Conservation (phyloP, 371 early-diverging fungal genomes). For the Actinomucor elegans region DNA sequence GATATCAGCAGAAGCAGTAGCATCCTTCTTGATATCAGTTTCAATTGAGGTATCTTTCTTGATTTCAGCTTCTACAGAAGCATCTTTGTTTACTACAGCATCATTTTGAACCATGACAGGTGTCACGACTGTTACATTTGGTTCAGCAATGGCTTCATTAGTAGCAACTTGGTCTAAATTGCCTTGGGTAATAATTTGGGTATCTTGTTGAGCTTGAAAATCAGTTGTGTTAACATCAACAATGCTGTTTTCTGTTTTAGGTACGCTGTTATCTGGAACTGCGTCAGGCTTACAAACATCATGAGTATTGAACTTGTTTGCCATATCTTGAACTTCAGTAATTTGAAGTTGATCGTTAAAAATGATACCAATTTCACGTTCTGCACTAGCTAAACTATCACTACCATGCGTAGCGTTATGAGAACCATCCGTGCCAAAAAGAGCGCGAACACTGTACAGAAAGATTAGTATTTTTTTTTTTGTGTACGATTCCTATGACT, state of each 20-base stretch:
- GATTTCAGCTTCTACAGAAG: neutral
- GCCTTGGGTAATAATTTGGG: neutral
- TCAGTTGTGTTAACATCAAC: neutral
- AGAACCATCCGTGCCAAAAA: conserved; percentile 64
- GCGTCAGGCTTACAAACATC: conserved; percentile 7
- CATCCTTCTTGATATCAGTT: neutral
- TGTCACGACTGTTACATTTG: neutral
- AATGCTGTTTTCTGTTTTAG: neutral
- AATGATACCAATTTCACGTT: conserved; percentile 60
- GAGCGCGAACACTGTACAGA: conserved; percentile 51
- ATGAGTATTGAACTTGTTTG: neutral
- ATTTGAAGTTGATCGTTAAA: neutral
- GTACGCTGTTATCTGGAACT: neutral
- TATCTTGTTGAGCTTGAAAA: no score
- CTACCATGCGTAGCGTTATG: conserved; percentile 80
- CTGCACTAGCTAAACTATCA: conserved; percentile 62
- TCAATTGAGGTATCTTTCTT: neutral
- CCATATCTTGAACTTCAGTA: neutral
- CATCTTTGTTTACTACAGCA: neutral
- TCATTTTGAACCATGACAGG: no score
- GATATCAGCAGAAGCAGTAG: neutral
- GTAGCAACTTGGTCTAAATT: neutral
- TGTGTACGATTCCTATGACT: neutral
- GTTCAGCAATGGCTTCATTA: neutral
- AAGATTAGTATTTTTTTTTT: neutral